These are phyloP conservation scores for Tephrocybe sp. DNA, from an alignment of 768 basidiomycete genomes.

Conservation along the genomic window DNA sequence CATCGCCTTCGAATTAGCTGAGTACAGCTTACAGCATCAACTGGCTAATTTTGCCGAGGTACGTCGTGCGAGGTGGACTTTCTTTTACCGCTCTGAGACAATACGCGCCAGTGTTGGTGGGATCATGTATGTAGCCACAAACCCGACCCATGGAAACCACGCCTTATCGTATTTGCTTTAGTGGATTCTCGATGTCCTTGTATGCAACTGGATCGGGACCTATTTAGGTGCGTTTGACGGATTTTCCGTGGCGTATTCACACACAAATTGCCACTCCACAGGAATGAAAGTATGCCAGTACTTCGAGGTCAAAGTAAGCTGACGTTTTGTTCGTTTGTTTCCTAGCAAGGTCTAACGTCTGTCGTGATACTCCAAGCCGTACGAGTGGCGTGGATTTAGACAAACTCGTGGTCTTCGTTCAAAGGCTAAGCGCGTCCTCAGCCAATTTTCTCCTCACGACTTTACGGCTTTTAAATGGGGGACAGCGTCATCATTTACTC, in stretches of 20 bases:
- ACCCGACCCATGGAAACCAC: slow-evolving; percentile 6
- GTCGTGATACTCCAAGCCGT: slow-evolving; percentile 49
- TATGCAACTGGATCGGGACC: slow-evolving; percentile 88
- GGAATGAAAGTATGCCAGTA: slow-evolving; percentile 88
- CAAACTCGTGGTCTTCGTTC: slow-evolving; percentile 75
- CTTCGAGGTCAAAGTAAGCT: slow-evolving; percentile 77
- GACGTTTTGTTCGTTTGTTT: slow-evolving; percentile 4
- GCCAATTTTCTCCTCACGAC: slow-evolving; percentile 84
- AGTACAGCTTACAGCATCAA: slow-evolving; percentile 86
- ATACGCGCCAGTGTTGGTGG: slow-evolving; percentile 76
- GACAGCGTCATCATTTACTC: slow-evolving; percentile 66
- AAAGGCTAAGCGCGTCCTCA: slow-evolving; percentile 76
- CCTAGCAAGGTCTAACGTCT: not conserved
- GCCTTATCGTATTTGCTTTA: slow-evolving; percentile 25
- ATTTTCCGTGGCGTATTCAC: slow-evolving; percentile 3
- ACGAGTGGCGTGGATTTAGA: slow-evolving; percentile 81
- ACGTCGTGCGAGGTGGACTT: slow-evolving; percentile 23
- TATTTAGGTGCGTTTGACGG: slow-evolving; percentile 56
- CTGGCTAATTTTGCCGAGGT: slow-evolving; percentile 88
- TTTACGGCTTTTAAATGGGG: slow-evolving; percentile 90
- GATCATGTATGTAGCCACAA: slow-evolving; percentile 64
- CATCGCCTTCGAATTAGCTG: slow-evolving; percentile 84
- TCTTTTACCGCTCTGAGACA: slow-evolving; percentile 12
- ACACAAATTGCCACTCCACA: slow-evolving; percentile 25
- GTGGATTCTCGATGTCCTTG: slow-evolving; percentile 85